These are phyloP conservation scores for Pseudogymnoascus sp. DNA, from an alignment of 2,329 filamentous ascomycete species.

Conservation along the genomic window DNA sequence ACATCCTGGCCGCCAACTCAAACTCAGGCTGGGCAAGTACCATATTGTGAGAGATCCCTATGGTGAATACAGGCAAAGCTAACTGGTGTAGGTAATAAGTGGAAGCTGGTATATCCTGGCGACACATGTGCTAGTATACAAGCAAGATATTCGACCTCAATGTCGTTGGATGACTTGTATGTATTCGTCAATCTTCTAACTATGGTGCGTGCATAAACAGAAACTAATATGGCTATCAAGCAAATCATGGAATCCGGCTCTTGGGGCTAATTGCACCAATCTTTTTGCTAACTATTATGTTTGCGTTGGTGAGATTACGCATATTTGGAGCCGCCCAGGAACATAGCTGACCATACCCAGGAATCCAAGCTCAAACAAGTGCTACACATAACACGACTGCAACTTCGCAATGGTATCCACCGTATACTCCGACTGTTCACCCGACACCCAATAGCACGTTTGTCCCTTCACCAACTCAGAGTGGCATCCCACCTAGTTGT, in stretches of 20 bases:
- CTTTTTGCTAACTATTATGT: conserved; percentile 6
- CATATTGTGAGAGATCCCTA: conserved; percentile 10
- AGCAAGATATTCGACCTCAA: not conserved
- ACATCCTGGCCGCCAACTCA: conserved; percentile 17
- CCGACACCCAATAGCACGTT: not conserved
- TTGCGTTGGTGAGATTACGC: conserved; percentile 1
- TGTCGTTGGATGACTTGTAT: not conserved
- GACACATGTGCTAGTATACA: conserved; percentile 8
- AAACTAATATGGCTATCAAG: not conserved
- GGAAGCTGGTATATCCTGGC: conserved; percentile 1
- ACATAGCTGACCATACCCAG: not conserved
- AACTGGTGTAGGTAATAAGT: not conserved
- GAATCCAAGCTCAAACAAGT: not conserved
- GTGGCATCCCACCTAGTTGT: not conserved
- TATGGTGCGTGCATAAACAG: no score
- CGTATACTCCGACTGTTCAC: not conserved
- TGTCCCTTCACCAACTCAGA: conserved; percentile 7
- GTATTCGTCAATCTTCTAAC: not conserved
- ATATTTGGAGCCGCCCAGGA: not conserved
- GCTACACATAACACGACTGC: not conserved
- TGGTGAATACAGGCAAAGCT: not conserved
- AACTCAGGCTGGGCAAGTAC: conserved; percentile 19
- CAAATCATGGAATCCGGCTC: conserved; percentile 6
- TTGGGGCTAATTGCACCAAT: conserved; percentile 4
- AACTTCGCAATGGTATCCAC: conserved; percentile 2